Evolutionary conservation across 2,329 filamentous ascomycete genomes (phyloP).

Genomic region (Tolypocladium capitatum): DNA sequence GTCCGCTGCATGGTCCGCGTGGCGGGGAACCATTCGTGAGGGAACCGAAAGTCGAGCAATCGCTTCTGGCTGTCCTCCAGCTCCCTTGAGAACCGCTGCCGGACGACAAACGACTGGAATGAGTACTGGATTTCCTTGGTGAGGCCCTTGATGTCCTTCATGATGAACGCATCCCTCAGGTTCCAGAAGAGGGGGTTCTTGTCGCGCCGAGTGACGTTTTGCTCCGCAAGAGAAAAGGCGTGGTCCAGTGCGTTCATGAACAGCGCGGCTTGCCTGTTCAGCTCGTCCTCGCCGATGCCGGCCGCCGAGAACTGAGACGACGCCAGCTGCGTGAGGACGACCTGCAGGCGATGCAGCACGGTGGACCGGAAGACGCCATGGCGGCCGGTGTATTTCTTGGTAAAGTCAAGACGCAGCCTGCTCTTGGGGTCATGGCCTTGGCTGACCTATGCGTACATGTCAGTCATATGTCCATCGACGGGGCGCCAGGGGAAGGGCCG

Average conservation of each 20-base stretch:
- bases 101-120: constrained; percentile 54
- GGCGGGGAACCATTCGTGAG: constrained; percentile 81
- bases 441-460: constrained; percentile 12
- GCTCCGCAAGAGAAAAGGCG: constrained; percentile 31
- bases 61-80: constrained; percentile 46
- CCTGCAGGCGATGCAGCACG: constrained; percentile 22
- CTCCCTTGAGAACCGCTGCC: constrained; percentile 39
- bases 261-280: constrained; percentile 28
- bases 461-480: background rate
- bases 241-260: constrained; percentile 32
- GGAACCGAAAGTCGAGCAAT: constrained; percentile 74
- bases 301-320: constrained; percentile 11
- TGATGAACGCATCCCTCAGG: constrained; percentile 47
- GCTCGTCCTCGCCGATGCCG: constrained; percentile 22
- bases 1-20: constrained; percentile 70
- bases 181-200: constrained; percentile 44
- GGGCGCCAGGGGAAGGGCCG: background rate
- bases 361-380: constrained; percentile 21
- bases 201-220: constrained; percentile 21
- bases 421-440: constrained; percentile 21
- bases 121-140: constrained; percentile 48
- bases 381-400: constrained; percentile 11
- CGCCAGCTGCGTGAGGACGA: constrained; percentile 17
- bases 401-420: constrained; percentile 14
- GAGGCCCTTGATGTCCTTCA: constrained; percentile 36